A percentile compares a stretch with the other conserved stretches of the same genome.
phyloP scores from a whole-genome alignment of 345 rosid genomes.

The Gossypium longicalyx region DNA sequence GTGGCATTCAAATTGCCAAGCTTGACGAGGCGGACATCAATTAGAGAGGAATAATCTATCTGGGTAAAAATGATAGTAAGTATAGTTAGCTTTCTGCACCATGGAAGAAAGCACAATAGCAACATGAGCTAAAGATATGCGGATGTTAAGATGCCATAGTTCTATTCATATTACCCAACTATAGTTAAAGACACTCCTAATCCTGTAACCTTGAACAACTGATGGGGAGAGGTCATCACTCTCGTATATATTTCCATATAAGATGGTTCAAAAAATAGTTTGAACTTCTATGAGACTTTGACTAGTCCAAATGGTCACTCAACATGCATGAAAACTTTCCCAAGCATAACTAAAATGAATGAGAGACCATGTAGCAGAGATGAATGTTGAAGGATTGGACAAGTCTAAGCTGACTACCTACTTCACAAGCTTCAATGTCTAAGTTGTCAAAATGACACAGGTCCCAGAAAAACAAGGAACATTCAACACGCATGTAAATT shows the following conservation, averaged over 20 bases:
- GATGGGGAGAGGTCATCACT: neutral
- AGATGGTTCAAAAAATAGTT: neutral
- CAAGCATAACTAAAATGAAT: neutral
- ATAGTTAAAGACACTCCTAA: neutral
- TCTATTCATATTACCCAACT: neutral
- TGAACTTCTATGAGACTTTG: neutral
- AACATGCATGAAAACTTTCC: neutral
- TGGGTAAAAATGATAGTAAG: slow-evolving; percentile 24
- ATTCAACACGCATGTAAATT: neutral
- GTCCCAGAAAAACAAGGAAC: neutral
- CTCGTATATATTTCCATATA: neutral
- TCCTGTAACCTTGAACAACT: slow-evolving; percentile 6
- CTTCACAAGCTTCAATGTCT: neutral
- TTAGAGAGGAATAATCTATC: slow-evolving; percentile 67
- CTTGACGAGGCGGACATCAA: slow-evolving; percentile 60
- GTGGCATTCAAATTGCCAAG: slow-evolving; percentile 27
- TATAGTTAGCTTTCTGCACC: slow-evolving; percentile 7
- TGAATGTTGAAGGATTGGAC: neutral
- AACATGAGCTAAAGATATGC: neutral
- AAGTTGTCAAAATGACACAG: neutral
- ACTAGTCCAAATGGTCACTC: neutral
- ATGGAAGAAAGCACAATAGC: neutral
- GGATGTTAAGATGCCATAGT: neutral
- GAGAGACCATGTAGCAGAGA: neutral
- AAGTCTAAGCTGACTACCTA: neutral